Conservation (phyloP, 169 alveolate genomes). For the Cryptosporidium tyzzeri region DNA sequence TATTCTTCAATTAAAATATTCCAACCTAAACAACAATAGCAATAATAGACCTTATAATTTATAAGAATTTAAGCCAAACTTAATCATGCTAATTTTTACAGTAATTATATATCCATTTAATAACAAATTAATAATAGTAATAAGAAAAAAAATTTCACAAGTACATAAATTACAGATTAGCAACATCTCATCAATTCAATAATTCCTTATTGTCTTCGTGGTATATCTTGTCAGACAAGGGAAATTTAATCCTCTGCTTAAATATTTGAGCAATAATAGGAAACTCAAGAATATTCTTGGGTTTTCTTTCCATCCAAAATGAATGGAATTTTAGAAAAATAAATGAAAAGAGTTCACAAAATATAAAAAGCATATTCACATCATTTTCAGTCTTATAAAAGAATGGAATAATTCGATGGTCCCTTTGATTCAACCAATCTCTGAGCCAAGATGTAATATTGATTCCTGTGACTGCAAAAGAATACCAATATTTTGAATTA, state of each 20-base stretch:
- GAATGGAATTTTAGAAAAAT: constrained; percentile 75
- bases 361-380: constrained; percentile 42
- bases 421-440: constrained; percentile 78
- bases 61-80: neutral
- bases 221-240: constrained; percentile 59
- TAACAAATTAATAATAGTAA: neutral
- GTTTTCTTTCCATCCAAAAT: constrained; percentile 76
- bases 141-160: neutral
- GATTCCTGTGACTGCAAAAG: constrained; percentile 82
- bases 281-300: constrained; percentile 77
- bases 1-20: no score
- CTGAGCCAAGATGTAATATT: constrained; percentile 80
- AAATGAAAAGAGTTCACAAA: constrained; percentile 58
- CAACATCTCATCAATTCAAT: neutral
- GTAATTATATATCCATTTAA: neutral
- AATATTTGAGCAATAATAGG: constrained; percentile 76
- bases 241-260: constrained; percentile 48
- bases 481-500: constrained; percentile 80
- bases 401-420: constrained; percentile 35
- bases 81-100: neutral
- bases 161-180: neutral
- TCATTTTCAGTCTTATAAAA: constrained; percentile 61
- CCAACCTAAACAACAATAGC: no score
- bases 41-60: no score
- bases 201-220: constrained; percentile 9